phyloP scores from a whole-genome alignment of 306 rosid species.

The Rosa persica region DNA sequence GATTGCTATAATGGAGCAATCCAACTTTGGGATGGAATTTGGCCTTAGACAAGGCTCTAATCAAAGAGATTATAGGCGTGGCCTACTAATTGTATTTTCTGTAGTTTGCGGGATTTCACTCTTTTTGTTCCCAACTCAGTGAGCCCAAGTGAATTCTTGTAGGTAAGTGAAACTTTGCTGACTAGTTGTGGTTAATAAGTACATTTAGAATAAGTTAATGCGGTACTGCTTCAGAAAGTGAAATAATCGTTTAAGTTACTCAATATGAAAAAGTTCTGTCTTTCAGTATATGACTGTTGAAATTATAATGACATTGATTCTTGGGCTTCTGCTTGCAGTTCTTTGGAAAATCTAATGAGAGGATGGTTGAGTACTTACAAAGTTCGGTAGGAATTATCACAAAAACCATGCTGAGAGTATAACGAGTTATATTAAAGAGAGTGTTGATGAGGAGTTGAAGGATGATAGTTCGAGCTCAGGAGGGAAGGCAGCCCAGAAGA shows the following conservation, averaged over 20 bases:
- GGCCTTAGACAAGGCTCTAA: background rate
- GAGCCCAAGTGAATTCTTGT: background rate
- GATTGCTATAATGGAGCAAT: background rate
- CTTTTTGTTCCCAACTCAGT: background rate
- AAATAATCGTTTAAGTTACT: too few relatives aligned
- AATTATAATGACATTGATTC: conserved; percentile 22
- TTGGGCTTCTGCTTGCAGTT: conserved; percentile 51
- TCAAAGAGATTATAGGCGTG: background rate
- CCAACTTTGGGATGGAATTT: background rate
- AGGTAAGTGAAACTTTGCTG: background rate
- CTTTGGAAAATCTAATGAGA: conserved; percentile 73
- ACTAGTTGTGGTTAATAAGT: background rate
- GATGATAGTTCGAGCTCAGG: conserved; percentile 54
- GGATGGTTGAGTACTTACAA: conserved; percentile 89
- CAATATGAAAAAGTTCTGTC: background rate
- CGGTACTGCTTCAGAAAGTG: background rate
- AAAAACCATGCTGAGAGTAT: conserved; percentile 95
- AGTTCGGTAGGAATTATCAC: conserved; percentile 95
- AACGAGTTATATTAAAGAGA: conserved; percentile 78
- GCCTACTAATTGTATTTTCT: background rate
- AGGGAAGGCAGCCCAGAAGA: conserved; percentile 46
- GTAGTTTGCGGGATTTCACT: background rate
- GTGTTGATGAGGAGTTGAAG: conserved; percentile 78
- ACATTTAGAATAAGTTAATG: background rate
- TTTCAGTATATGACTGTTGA: background rate